Base-by-base conservation (phyloP, 2,329 filamentous ascomycete species). In the Chrysoporthe deuterocubensis region DNA sequence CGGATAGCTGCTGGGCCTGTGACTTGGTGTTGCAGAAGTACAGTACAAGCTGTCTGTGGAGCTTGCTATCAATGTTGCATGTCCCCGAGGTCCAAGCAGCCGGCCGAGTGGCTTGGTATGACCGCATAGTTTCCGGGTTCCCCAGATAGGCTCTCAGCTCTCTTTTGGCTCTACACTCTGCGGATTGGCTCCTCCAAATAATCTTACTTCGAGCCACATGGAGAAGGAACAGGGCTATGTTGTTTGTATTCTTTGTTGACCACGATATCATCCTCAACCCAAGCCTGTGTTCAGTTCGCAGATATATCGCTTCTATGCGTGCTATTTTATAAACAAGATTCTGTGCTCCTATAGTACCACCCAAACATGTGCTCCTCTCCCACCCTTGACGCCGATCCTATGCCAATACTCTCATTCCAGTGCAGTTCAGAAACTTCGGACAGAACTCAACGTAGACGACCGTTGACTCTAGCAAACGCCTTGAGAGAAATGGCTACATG, bases 401-500 rank as follows among this genome's bases (percentile, higher is more conserved):
- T 69, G 59, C 54, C 37, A 54, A 44, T 46, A 54, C 32, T 32
- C 8, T 42, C 43, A 48, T 16, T 46, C 44, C 32, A n/a, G n/a
- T 26, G 13, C n/a, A 34, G 14, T 14, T 56, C 37, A 62, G 37
- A 4, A 65, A 54, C 50, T 34, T 21, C 50, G 11, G 2, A 16
- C 13, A 26, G 18, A n/a, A 18, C 7, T 5, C n/a, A 26, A 56
- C 18, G 13, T 18, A 32, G 6, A 44, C 37, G 43, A 11, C 32
- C 61, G 40, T 26, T 9, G 44, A 18, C 14, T 46, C 26, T 40
- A 8, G 48, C n/a, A 50, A 16, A 58, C 21, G 13, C 67, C 21
- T 21, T n/a, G 18, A 18, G 18, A 44, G 61, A 4, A 42, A 13
- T 9, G 26, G 46, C 72, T 72, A 79, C 77, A 79, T 79, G 7